A percentile compares a stretch with the other conserved stretches of the same genome.
phyloP scores from a whole-genome alignment of 768 basidiomycete species.

The Lactarius akahatsu region DNA sequence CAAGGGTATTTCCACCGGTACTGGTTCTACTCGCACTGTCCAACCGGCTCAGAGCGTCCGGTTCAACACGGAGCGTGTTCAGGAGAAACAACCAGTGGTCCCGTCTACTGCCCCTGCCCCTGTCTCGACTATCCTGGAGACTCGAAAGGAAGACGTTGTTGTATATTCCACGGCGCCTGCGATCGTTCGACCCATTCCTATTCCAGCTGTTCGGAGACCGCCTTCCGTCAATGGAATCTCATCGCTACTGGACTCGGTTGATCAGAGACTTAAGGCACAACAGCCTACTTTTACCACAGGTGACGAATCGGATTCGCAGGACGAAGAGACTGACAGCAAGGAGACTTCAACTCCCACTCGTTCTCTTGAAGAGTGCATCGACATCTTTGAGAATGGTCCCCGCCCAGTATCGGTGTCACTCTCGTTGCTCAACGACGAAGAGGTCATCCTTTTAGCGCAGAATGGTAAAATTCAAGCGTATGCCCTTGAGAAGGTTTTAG shows the following conservation, averaged over 20 bases:
- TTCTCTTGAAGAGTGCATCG: constrained; percentile 72
- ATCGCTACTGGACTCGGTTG: constrained; percentile 58
- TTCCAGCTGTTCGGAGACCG: constrained; percentile 28
- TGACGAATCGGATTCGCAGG: constrained; percentile 31
- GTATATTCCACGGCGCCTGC: constrained; percentile 23
- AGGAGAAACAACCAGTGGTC: constrained; percentile 17
- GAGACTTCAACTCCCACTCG: constrained; percentile 37
- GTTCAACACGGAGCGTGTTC: constrained; percentile 25
- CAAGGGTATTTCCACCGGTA: constrained; percentile 72
- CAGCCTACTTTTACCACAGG: constrained; percentile 31
- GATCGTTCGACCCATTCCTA: constrained; percentile 29
- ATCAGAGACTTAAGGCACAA: constrained; percentile 47
- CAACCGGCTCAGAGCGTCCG: constrained; percentile 29
- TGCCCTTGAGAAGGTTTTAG: constrained; percentile 92
- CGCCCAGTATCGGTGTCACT: constrained; percentile 57
- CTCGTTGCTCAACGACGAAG: constrained; percentile 80
- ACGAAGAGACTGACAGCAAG: constrained; percentile 26
- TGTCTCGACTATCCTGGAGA: background rate
- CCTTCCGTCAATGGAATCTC: constrained; percentile 35
- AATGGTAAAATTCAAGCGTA: constrained; percentile 95
- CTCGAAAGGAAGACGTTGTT: constrained; percentile 3
- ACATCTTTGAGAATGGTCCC: constrained; percentile 75
- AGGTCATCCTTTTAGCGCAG: constrained; percentile 83
- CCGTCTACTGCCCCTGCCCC: constrained; percentile 15
- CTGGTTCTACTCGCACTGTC: constrained; percentile 34